phyloP scores from a whole-genome alignment of 768 basidiomycete genomes.

The Psilocybe azurescens region DNA sequence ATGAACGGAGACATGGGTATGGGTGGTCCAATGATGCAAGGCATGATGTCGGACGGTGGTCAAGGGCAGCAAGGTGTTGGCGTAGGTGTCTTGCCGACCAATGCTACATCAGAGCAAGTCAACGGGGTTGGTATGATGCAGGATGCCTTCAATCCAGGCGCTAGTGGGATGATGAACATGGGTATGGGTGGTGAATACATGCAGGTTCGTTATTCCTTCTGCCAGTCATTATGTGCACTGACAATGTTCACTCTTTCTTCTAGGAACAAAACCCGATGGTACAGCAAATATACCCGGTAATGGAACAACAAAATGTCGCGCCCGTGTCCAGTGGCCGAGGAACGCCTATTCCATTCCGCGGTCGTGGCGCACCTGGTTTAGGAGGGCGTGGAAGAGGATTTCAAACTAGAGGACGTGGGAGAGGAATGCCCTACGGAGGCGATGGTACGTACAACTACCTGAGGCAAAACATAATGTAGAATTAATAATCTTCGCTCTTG shows the following conservation, averaged over 20 bases:
- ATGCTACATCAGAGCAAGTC: conserved; percentile 48
- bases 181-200: conserved; percentile 73
- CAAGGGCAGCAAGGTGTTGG: conserved; percentile 38
- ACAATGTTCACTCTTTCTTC: background rate
- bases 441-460: conserved; percentile 37
- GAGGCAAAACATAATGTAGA: conserved; percentile 14
- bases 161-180: conserved; percentile 70
- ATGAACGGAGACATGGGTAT: conserved; percentile 74
- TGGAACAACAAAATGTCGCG: conserved; percentile 57
- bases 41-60: conserved; percentile 47
- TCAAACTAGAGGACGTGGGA: conserved; percentile 45
- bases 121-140: conserved; percentile 51
- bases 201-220: conserved; percentile 59
- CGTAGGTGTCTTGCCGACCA: conserved; percentile 38
- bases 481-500: conserved; percentile 8
- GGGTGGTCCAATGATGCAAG: conserved; percentile 63
- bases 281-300: conserved; percentile 71
- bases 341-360: conserved; percentile 41
- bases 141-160: conserved; percentile 47
- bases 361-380: conserved; percentile 41
- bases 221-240: conserved; percentile 20
- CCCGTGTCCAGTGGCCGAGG: conserved; percentile 49
- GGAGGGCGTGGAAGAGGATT: conserved; percentile 49
- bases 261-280: conserved; percentile 67
- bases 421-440: conserved; percentile 44